Conservation (phyloP, 2,329 filamentous ascomycete genomes). For the Trichoderma hamatum region DNA sequence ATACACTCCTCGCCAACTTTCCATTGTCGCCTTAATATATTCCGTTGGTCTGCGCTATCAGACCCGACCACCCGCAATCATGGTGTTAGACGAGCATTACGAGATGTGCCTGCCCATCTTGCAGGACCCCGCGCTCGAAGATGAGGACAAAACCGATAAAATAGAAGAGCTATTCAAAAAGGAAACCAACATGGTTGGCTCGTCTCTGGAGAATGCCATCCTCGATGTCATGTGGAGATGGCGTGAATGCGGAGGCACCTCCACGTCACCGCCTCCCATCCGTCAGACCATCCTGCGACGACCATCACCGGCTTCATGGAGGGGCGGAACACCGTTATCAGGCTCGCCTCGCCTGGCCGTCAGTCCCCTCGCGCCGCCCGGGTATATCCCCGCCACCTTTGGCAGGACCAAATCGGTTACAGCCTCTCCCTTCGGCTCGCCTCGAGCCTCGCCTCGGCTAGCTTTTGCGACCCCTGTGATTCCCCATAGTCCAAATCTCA, state of each 20-base stretch:
- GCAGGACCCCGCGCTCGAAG: conserved; percentile 78
- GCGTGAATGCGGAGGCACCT: conserved; percentile 65
- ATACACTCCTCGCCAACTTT: neutral
- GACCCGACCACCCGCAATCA: conserved; percentile 48
- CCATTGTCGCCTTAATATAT: conserved; percentile 7
- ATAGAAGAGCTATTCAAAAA: conserved; percentile 83
- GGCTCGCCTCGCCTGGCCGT: conserved; percentile 81
- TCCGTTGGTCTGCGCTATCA: conserved; percentile 12
- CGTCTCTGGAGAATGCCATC: conserved; percentile 83
- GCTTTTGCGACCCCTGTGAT: conserved; percentile 88
- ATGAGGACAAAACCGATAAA: conserved; percentile 93
- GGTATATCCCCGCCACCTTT: conserved; percentile 79
- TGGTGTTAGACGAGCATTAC: conserved; percentile 93
- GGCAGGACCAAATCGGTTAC: conserved; percentile 73
- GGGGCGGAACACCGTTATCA: conserved; percentile 77
- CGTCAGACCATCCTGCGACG: conserved; percentile 88
- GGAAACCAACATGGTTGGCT: conserved; percentile 74
- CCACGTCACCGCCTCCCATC: conserved; percentile 78
- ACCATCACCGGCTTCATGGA: conserved; percentile 92
- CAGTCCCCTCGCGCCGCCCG: conserved; percentile 81
- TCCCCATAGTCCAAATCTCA: conserved; percentile 89
- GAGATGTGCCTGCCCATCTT: conserved; percentile 89
- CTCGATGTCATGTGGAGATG: conserved; percentile 89
- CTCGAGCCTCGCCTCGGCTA: conserved; percentile 87
- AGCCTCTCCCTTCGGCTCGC: conserved; percentile 90